These are phyloP conservation scores for Pelagophyceae sp. DNA, from an alignment of 352 stramenopile species.

Conservation along the genomic window DNA sequence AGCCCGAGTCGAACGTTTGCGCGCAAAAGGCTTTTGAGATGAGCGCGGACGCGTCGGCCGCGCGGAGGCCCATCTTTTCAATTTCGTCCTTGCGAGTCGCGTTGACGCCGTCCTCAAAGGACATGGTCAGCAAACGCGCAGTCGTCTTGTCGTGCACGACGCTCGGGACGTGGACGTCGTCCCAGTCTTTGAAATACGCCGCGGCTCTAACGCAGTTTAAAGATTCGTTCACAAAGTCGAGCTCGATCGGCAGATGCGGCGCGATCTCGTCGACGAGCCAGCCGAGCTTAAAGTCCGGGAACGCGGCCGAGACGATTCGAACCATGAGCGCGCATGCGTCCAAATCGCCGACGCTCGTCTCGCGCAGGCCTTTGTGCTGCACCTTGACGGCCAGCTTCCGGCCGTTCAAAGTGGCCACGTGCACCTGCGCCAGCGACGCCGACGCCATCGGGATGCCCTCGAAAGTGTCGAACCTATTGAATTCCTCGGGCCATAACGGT, in stretches of 20 bases:
- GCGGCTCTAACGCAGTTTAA: slow-evolving; percentile 55
- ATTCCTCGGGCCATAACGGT: slow-evolving; percentile 46
- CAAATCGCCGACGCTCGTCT: slow-evolving; percentile 57
- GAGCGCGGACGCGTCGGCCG: slow-evolving; percentile 23
- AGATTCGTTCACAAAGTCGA: slow-evolving; percentile 68
- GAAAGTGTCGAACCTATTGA: slow-evolving; percentile 77
- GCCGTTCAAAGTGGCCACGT: slow-evolving; percentile 61
- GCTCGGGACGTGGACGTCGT: slow-evolving; percentile 65
- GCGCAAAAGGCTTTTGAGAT: slow-evolving; percentile 84
- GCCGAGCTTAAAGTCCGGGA: slow-evolving; percentile 74
- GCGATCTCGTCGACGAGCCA: slow-evolving; percentile 94
- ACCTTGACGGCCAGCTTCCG: slow-evolving; percentile 89
- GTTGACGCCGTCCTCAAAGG: slow-evolving; percentile 88
- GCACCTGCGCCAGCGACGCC: slow-evolving; percentile 88
- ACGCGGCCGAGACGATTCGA: slow-evolving; percentile 46
- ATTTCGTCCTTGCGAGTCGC: slow-evolving; percentile 78
- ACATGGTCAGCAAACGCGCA: slow-evolving; percentile 86
- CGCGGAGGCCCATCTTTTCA: slow-evolving; percentile 17
- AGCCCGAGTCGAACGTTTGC: slow-evolving; percentile 83
- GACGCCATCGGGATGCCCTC: slow-evolving; percentile 80
- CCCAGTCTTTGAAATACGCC: slow-evolving; percentile 33
- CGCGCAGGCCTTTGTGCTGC: slow-evolving; percentile 64
- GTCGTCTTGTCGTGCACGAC: slow-evolving; percentile 65
- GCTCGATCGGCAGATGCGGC: slow-evolving; percentile 44
- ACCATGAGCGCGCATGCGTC: slow-evolving; percentile 52